phyloP scores from a whole-genome alignment of 225 moss, liverwort and hornwort species.

The Rhytidiadelphus loreus region DNA sequence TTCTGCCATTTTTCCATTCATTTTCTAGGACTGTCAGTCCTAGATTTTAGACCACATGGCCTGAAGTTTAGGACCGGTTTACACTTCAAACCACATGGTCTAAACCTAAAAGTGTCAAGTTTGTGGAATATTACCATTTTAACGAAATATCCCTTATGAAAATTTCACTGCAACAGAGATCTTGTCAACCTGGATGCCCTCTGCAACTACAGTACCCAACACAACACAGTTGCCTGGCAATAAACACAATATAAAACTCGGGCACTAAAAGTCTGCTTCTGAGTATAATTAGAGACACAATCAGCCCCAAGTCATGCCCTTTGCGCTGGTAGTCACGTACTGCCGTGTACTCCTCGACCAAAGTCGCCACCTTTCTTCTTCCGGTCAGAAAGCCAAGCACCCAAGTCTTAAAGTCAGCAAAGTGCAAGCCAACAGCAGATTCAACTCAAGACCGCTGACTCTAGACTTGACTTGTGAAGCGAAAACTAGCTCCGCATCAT shows the following conservation, averaged over 20 bases:
- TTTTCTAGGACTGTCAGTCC: no score
- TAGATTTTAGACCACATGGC: no score
- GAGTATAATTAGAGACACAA: not conserved
- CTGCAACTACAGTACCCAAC: not conserved
- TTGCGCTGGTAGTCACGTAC: not conserved
- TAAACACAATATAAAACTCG: not conserved
- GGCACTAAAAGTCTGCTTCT: not conserved
- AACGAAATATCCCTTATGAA: not conserved
- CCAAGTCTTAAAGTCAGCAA: conserved; percentile 1
- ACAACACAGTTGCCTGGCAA: not conserved
- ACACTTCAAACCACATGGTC: no score
- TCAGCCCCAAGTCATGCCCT: not conserved
- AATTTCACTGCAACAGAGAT: not conserved
- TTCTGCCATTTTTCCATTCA: no score
- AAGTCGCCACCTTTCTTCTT: not conserved
- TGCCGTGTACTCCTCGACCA: not conserved
- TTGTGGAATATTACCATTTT: no score
- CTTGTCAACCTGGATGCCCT: not conserved
- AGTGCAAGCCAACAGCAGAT: not conserved
- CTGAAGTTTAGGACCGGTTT: no score
- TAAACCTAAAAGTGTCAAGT: no score
- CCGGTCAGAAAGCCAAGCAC: not conserved
- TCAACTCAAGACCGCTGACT: not conserved
- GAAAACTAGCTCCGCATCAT: not conserved
- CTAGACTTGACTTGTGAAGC: no score